Conservation (phyloP, 73 alveolate species). For the Tetrahymena elliotti region DNA sequence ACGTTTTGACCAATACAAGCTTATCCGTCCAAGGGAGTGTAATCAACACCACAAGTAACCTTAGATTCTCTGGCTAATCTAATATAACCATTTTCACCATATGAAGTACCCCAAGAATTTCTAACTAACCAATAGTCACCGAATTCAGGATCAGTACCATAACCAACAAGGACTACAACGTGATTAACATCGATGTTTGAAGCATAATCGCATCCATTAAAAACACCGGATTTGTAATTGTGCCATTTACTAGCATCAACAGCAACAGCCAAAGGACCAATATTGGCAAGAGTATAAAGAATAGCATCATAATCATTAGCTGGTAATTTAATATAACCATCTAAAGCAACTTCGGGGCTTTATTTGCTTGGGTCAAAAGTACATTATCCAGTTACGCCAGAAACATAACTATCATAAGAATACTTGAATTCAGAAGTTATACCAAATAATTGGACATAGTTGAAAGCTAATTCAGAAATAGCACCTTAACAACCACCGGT, state of each 20-base stretch:
- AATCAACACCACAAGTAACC: conserved; percentile 38
- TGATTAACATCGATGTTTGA: conserved; percentile 24
- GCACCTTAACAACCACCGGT: not conserved
- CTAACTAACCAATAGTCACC: conserved; percentile 52
- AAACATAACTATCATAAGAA: not conserved
- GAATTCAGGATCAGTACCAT: conserved; percentile 23
- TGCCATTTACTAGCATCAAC: conserved; percentile 49
- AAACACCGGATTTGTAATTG: conserved; percentile 6
- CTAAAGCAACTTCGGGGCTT: conserved; percentile 17
- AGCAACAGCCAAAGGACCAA: conserved; percentile 45
- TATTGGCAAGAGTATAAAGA: not conserved
- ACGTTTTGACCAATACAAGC: conserved; percentile 42
- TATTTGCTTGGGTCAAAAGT: not conserved
- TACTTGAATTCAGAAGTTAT: not conserved
- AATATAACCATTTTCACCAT: conserved; percentile 50
- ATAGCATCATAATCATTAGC: conserved; percentile 18
- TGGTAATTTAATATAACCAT: conserved; percentile 31
- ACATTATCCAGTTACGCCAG: not conserved
- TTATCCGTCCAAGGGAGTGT: conserved; percentile 38
- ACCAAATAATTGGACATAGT: not conserved
- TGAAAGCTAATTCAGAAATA: not conserved
- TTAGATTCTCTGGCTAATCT: conserved; percentile 21
- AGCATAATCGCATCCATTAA: conserved; percentile 18
- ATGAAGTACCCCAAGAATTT: conserved; percentile 51
- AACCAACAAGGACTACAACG: conserved; percentile 55